phyloP scores from a whole-genome alignment of 1,284 basidiomycete genomes.

The Fomitopsis betulina region DNA sequence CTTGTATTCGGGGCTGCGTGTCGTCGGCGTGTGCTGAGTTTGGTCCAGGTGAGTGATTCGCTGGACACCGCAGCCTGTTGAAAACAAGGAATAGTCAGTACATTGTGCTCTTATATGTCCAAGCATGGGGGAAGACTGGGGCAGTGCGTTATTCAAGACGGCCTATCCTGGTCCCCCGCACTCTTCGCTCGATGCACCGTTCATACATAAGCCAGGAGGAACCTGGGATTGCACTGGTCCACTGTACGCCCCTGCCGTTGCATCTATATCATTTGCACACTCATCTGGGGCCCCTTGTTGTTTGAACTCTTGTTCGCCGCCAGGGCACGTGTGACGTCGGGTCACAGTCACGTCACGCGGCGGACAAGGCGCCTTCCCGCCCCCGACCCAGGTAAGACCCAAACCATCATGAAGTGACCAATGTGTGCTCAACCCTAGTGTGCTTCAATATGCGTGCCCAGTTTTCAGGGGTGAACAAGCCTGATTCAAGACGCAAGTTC shows the following conservation, averaged over 20 bases:
- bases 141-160: neutral
- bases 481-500: neutral
- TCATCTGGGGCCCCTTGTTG: neutral
- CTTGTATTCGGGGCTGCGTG: neutral
- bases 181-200: no score
- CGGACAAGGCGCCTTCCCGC: neutral
- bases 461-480: neutral
- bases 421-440: neutral
- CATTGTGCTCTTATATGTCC: neutral
- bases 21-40: neutral
- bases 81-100: neutral
- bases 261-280: neutral
- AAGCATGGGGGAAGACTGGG: neutral
- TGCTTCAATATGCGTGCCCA: neutral
- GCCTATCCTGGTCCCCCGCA: no score
- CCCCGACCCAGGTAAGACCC: neutral
- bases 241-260: neutral
- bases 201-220: no score
- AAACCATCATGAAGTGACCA: neutral
- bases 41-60: neutral
- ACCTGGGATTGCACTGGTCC: no score
- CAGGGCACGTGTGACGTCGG: neutral
- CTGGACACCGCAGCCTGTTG: neutral
- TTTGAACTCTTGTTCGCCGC: neutral
- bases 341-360: slow-evolving; percentile 1